Base-by-base conservation (phyloP, 371 early-diverging fungal genomes). In the Cokeromyces recurvatus region DNA sequence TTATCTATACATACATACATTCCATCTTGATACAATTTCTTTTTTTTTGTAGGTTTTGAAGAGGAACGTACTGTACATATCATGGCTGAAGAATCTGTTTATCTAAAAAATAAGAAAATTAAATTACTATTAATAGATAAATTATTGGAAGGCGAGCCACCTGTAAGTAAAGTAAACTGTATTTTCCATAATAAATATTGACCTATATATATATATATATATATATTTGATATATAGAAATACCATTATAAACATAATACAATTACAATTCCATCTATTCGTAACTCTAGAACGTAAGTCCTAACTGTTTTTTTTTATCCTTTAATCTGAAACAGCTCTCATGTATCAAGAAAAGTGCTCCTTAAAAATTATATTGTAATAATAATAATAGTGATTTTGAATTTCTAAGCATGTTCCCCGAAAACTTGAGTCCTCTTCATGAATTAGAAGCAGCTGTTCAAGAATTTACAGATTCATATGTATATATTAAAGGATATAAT, bases 401-500 rank as follows among this genome's bases (percentile, higher is more conserved):
- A n/a, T 82, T 82, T 55, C 51, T 82, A 8, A 69, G 69, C 34
- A 68, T 71, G 50, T 74, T 78, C 35, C 67, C 77, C 22, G 75
- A 77, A 45, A 73, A 77, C 38, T 49, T 56, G n/a, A 64, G 71
- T 22, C 68, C 79, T 1, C 42, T 82, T 15, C 50, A 66, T 22
- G 79, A 80, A 40, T 60, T 79, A 43, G 65, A 68, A 49, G 50
- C 54, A 22, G 61, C 72, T 5, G 67, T 69, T 1, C 66, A 66
- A n/a, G 79, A 82, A 56, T 82, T 82, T 52, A 77, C 69, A 32
- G 73, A 74, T 22, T 74, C 80, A 1, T 82, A 80, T 60, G 78
- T 82, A 2, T 82, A 80, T 46, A 76, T 82, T 32, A 79, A 77
- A 19, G 82, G 82, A 14, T 82, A 71, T 41, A 78, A 80, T 14